These are phyloP conservation scores for Suillus decipiens DNA, from an alignment of 768 basidiomycete species.

Conservation along the genomic window DNA sequence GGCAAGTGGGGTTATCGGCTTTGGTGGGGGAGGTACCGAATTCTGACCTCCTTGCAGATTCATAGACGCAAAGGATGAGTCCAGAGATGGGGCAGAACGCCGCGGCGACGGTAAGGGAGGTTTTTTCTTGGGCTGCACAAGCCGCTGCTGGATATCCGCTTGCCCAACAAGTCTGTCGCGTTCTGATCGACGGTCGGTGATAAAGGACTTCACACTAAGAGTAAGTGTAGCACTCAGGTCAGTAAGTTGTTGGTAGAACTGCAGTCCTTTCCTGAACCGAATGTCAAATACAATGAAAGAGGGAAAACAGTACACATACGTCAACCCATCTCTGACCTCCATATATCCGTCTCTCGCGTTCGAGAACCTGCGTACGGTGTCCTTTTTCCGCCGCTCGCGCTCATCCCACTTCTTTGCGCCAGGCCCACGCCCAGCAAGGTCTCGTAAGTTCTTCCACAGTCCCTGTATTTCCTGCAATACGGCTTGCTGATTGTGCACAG, in stretches of 20 bases:
- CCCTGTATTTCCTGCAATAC: slow-evolving; percentile 72
- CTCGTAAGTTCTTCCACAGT: slow-evolving; percentile 75
- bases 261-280: slow-evolving; percentile 72
- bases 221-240: slow-evolving; percentile 61
- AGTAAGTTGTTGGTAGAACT: slow-evolving; percentile 84
- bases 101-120: slow-evolving; percentile 47
- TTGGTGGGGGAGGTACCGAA: slow-evolving; percentile 29
- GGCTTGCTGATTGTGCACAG: slow-evolving; percentile 74
- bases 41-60: slow-evolving; percentile 39
- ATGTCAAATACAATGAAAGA: slow-evolving; percentile 13
- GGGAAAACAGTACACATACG: slow-evolving; percentile 48
- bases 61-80: slow-evolving; percentile 60
- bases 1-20: too few species aligned
- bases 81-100: slow-evolving; percentile 40
- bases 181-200: slow-evolving; percentile 65
- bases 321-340: slow-evolving; percentile 83
- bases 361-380: slow-evolving; percentile 68
- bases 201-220: slow-evolving; percentile 59
- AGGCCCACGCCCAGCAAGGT: slow-evolving; percentile 72
- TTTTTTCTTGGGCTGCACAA: slow-evolving; percentile 49
- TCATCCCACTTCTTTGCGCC: slow-evolving; percentile 83
- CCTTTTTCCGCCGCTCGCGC: slow-evolving; percentile 76
- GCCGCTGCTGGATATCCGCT: slow-evolving; percentile 70
- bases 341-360: slow-evolving; percentile 82
- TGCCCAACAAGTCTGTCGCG: slow-evolving; percentile 67